phyloP scores from a whole-genome alignment of 805 yeast genomes.

The Candida multigemmis region DNA sequence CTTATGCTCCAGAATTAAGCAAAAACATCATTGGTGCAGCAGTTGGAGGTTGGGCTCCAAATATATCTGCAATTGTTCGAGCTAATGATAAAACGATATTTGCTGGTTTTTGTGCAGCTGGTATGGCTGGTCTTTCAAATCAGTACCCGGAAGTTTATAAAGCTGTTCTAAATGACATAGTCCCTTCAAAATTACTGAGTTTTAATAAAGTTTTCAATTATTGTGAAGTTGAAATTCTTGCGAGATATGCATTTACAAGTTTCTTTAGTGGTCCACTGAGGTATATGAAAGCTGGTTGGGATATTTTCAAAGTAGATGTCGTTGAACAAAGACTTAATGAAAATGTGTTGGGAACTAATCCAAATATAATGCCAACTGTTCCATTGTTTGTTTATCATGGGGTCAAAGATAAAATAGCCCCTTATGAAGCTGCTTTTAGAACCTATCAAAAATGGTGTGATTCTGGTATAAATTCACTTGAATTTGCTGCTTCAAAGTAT shows the following conservation, averaged over 20 bases:
- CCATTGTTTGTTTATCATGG: conserved; percentile 15
- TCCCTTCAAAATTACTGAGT: background rate
- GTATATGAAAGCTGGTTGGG: conserved; percentile 7
- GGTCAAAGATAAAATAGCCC: conserved; percentile 9
- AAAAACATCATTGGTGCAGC: conserved; percentile 17
- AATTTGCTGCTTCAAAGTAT: conserved; percentile 9
- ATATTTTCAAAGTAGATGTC: conserved; percentile 5
- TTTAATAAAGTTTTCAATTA: conserved; percentile 4
- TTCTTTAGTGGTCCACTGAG: conserved; percentile 4
- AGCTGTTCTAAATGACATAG: conserved; percentile 1
- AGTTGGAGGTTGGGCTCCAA: conserved; percentile 25
- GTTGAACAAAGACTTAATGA: conserved; percentile 8
- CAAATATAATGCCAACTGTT: conserved; percentile 8
- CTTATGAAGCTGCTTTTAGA: conserved; percentile 6
- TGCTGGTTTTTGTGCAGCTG: conserved; percentile 18
- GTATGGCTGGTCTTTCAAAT: conserved; percentile 15
- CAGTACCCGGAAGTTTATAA: conserved; percentile 16
- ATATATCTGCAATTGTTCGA: conserved; percentile 15
- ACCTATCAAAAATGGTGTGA: conserved; percentile 14
- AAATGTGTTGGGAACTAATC: conserved; percentile 11
- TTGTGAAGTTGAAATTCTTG: conserved; percentile 3
- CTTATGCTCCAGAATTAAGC: conserved; percentile 21
- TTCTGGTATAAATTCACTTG: conserved; percentile 15
- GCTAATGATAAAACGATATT: conserved; percentile 13
- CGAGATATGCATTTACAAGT: conserved; percentile 4